A percentile compares a stretch with the other conserved stretches of the same genome.
Conservation (phyloP, 441 rosid genomes). For the Bocquillonia castaneifolia region DNA sequence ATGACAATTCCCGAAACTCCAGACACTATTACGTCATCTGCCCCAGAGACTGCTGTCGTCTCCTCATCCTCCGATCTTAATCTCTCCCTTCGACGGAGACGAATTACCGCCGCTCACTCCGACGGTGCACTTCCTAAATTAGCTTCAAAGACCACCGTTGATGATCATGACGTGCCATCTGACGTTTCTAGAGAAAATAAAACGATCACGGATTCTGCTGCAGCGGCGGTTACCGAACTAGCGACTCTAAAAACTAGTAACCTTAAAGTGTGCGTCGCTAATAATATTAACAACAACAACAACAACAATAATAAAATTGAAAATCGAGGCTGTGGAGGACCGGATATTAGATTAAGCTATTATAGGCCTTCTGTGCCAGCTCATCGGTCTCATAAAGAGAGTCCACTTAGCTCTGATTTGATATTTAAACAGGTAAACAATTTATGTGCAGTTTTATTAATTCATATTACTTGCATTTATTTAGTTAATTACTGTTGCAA, state of each 20-base stretch:
- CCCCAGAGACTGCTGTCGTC: neutral
- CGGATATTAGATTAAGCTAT: constrained; percentile 42
- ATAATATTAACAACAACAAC: neutral
- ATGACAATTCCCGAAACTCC: constrained; percentile 44
- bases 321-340: constrained; percentile 21
- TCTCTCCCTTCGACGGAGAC: constrained; percentile 35
- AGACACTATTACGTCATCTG: constrained; percentile 28
- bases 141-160: constrained; percentile 4
- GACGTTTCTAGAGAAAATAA: neutral
- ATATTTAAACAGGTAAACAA: constrained; percentile 74
- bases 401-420: constrained; percentile 92
- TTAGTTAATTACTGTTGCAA: neutral
- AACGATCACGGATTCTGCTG: neutral
- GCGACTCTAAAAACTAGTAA: constrained; percentile 21
- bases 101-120: constrained; percentile 21
- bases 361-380: constrained; percentile 84
- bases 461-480: neutral
- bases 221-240: constrained; percentile 16
- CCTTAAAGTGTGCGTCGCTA: neutral
- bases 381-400: constrained; percentile 70
- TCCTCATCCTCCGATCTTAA: constrained; percentile 32
- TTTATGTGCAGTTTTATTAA: neutral
- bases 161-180: neutral
- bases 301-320: constrained; percentile 22
- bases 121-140: constrained; percentile 18